Evolutionary conservation across 2,329 filamentous ascomycete genomes (phyloP).

Genomic region (Sporothrix luriei): DNA sequence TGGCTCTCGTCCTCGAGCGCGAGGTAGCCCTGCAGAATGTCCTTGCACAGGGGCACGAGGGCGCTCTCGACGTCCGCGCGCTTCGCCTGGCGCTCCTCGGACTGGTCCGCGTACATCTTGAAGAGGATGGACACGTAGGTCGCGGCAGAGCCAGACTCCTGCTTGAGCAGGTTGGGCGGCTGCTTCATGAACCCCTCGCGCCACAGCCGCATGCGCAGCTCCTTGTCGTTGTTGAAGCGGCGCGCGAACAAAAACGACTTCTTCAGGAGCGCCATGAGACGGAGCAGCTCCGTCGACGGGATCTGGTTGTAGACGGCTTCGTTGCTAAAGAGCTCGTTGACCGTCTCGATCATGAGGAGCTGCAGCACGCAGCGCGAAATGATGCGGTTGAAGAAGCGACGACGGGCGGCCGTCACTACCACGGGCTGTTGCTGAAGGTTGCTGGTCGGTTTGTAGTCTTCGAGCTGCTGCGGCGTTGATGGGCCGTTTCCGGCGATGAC

Average conservation of each 20-base stretch:
- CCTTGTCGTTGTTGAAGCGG: conserved; percentile 96
- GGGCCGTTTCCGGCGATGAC: conserved; percentile 28
- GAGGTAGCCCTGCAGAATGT: conserved; percentile 86
- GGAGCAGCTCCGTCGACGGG: conserved; percentile 82
- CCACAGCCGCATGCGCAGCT: conserved; percentile 91
- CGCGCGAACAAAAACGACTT: conserved; percentile 96
- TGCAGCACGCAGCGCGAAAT: conserved; percentile 98
- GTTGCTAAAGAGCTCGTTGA: conserved; percentile 97
- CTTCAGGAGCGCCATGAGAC: conserved; percentile 91
- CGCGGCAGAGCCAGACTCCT: conserved; percentile 88
- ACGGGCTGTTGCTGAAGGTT: conserved; percentile 83
- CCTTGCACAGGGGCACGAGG: conserved; percentile 89
- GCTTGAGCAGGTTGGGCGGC: conserved; percentile 94
- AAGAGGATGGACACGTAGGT: conserved; percentile 96
- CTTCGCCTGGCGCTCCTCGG: conserved; percentile 76
- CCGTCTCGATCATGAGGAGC: conserved; percentile 98
- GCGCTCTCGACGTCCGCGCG: conserved; percentile 85
- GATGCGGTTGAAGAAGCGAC: conserved; percentile 98
- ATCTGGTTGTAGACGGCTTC: conserved; percentile 93
- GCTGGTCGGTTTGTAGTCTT: conserved; percentile 82
- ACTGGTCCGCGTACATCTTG: conserved; percentile 92
- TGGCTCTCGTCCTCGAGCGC: conserved; percentile 92
- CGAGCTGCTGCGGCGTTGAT: conserved; percentile 57
- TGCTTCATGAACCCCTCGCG: conserved; percentile 99
- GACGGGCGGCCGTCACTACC: conserved; percentile 87